Evolutionary conservation across 2,329 filamentous ascomycete genomes (phyloP), one percentile per base, ranked within the genome.

Genomic region (Neofusicoccum laricinum): DNA sequence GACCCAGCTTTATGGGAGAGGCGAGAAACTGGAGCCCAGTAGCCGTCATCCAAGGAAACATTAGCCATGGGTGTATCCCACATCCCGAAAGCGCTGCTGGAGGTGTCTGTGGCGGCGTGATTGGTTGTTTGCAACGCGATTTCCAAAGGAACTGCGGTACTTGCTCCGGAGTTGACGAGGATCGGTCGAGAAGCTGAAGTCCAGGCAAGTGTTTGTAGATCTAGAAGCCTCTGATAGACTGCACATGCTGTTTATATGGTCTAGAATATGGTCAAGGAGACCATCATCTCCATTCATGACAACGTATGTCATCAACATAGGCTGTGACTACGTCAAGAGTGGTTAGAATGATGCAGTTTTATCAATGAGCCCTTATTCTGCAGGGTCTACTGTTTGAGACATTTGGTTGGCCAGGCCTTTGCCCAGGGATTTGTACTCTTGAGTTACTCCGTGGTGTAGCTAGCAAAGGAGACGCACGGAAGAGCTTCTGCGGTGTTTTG

Each of bases 321-420:
- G 14, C 30, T 34, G 12, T 45, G 48, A n/a, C 61, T 36, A 36
- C 4, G 7, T 46, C 17, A 1, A 25, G 11, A 46, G 17, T 5
- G 15, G 38, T 38, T 53, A 46, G 61, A 17, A 32, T 64, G 62
- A 58, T 25, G 19, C 15, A 32, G 32, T 11, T 10, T 15, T 21
- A 10, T 49, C 43, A 61, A 55, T 17, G 34, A 55, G 36, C 62
- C 62, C 50, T 58, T 64, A 45, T 64, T 58, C 62, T 50, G 12
- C 62, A 58, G 51, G 62, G 43, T 58, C 43, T 19, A 4, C 3
- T 32, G 17, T n/a, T 11, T 64, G 32, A 64, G 34, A 64, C 62
- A 63, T 14, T 4, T 1, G 4, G n/a, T 6, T 15, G 46, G 12
- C 45, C 34, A 62, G 45, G 34, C 36, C 19, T 32, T 8, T n/a